These are phyloP conservation scores for Akanthomyces lecanii DNA, from an alignment of 2,329 filamentous ascomycete genomes.

Conservation along the genomic window DNA sequence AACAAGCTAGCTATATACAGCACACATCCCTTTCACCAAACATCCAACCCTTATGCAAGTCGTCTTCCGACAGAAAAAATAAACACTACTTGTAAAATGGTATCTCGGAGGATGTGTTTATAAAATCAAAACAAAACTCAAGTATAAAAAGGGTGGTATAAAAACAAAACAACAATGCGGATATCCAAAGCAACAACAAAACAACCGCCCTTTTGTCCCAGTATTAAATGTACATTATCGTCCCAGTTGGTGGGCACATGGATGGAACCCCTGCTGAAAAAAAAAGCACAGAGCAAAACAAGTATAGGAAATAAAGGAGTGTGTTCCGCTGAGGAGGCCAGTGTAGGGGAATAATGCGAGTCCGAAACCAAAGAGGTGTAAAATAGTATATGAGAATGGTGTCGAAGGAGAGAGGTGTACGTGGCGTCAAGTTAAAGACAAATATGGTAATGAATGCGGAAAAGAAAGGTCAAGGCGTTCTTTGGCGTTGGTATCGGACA, in stretches of 20 bases:
- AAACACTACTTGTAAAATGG: too few relatives aligned
- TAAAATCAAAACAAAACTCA: neutral
- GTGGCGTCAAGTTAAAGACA: slow-evolving; percentile 11
- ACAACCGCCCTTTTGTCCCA: slow-evolving; percentile 7
- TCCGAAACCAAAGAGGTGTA: neutral
- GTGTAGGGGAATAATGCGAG: neutral
- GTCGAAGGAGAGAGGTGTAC: neutral
- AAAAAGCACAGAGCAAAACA: neutral
- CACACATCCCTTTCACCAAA: too few relatives aligned
- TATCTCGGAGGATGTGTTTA: neutral
- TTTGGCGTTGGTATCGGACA: too few relatives aligned
- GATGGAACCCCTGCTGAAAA: neutral
- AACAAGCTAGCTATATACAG: too few relatives aligned
- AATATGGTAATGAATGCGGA: slow-evolving; percentile 4
- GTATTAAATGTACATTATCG: slow-evolving; percentile 22
- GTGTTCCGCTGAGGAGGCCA: neutral
- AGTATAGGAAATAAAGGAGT: neutral
- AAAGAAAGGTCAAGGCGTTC: neutral
- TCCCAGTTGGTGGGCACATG: slow-evolving; percentile 12
- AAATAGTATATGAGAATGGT: slow-evolving; percentile 7
- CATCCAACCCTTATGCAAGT: too few relatives aligned
- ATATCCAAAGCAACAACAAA: neutral
- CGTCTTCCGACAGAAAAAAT: too few relatives aligned
- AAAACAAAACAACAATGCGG: neutral
- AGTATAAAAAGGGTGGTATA: slow-evolving; percentile 3